These are phyloP conservation scores for Pythium coloratum DNA, from an alignment of 352 stramenopile species.

Conservation along the genomic window DNA sequence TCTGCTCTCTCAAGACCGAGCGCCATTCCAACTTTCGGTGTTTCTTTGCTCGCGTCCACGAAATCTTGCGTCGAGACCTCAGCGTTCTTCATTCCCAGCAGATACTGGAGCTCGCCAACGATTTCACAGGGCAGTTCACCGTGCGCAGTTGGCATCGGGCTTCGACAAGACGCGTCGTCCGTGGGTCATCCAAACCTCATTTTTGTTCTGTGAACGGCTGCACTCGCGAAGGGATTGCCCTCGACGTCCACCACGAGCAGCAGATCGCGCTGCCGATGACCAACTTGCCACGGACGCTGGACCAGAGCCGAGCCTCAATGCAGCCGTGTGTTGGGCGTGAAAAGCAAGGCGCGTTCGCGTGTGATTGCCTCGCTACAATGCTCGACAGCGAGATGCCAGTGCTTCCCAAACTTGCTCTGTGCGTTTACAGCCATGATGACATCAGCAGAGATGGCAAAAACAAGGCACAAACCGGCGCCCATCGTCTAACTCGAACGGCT, in stretches of 20 bases:
- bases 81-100: slow-evolving; percentile 64
- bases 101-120: slow-evolving; percentile 53
- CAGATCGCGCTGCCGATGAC: slow-evolving; percentile 63
- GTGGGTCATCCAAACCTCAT: slow-evolving; percentile 27
- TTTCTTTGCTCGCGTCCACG: slow-evolving; percentile 41
- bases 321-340: slow-evolving; percentile 48
- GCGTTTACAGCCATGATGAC: slow-evolving; percentile 56
- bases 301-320: slow-evolving; percentile 43
- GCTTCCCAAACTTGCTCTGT: slow-evolving; percentile 44
- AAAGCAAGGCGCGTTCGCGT: slow-evolving; percentile 55
- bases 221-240: slow-evolving; percentile 27
- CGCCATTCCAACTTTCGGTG: slow-evolving; percentile 42
- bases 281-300: slow-evolving; percentile 67
- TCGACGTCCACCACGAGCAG: slow-evolving; percentile 53
- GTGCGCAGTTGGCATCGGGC: slow-evolving; percentile 55
- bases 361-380: slow-evolving; percentile 61
- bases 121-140: slow-evolving; percentile 61
- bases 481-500: neutral
- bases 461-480: neutral
- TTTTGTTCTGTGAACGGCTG: slow-evolving; percentile 66
- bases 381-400: slow-evolving; percentile 35
- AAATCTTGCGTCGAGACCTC: slow-evolving; percentile 51
- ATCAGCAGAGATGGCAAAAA: slow-evolving; percentile 11
- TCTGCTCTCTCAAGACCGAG: slow-evolving; percentile 33
- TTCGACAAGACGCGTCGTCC: slow-evolving; percentile 35